Base-by-base conservation (phyloP, 305 asterid species). In the Fraxinus nigra region DNA sequence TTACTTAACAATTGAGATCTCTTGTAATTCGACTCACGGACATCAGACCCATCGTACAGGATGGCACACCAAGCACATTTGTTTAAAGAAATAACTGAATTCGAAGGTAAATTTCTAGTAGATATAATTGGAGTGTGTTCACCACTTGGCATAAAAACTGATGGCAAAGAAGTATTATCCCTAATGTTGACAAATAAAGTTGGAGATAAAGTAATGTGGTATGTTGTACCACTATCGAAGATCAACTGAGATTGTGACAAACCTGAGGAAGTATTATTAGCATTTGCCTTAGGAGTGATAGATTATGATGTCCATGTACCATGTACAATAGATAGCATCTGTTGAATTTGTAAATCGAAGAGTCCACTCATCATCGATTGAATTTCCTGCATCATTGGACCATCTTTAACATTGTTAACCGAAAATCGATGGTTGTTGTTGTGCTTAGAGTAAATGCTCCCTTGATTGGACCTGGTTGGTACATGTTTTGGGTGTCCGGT, bases 141-240 rank as follows among this genome's bases (percentile, higher is more conserved):
- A 13, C 76, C 76, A 70, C 38, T 77, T 54, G 16, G 32, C 80
- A 77, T 77, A 26, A n/a, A n/a, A 54, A 77, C 46, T 46, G 40
- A 32, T 77, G 72, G 72, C 6, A 51, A 54, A 54, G 14, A 3
- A 20, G 43, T 77, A n/a, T 77, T 54, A 7, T 51, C 14, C 13
- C 11, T 77, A 5, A 3, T 77, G n/a, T 77, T 54, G 14, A 48
- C 32, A 51, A 77, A 20, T 4, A 76, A 13, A 76, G 8, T 24
- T 26, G 56, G 40, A 46, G 38, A 76, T 6, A 43, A 76, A 76
- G 70, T 76, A 48, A 76, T 48, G 34, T 48, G 70, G 34, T 76
- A 5, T 22, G 24, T 76, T 24, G 79, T 26, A 46, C 43, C 70
- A 13, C 34, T 28, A 48, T 76, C 79, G 33, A 76, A 26, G 11